Conservation (phyloP, 495 filamentous ascomycete genomes). For the Chlorociboria aeruginascens region DNA sequence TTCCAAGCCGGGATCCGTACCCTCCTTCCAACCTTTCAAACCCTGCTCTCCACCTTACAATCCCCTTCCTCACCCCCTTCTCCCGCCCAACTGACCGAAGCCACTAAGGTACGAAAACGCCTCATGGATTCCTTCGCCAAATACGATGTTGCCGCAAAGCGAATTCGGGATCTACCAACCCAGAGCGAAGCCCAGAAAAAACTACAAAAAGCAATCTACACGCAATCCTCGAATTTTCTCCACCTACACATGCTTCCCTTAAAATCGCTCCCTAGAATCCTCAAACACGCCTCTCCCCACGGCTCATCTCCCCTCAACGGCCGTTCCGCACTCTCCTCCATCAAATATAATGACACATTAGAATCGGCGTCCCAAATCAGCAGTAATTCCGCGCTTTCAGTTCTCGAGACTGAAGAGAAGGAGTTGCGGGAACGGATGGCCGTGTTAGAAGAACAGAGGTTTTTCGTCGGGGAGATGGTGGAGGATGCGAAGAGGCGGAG, state of each 20-base stretch:
- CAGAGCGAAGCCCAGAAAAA: conserved; percentile 60
- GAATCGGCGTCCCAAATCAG: conserved; percentile 47
- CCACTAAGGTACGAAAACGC: conserved; percentile 80
- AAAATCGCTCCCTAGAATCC: conserved; percentile 70
- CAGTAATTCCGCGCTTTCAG: conserved; percentile 52
- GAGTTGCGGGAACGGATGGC: conserved; percentile 72
- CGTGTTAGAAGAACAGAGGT: conserved; percentile 89
- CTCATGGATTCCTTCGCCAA: conserved; percentile 85
- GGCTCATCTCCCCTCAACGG: conserved; percentile 9
- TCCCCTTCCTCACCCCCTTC: conserved; percentile 63
- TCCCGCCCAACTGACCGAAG: conserved; percentile 67
- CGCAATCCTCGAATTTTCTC: conserved; percentile 72
- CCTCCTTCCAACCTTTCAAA: conserved; percentile 80
- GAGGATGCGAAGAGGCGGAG: conserved; percentile 66
- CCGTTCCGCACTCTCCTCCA: conserved; percentile 39
- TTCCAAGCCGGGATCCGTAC: conserved; percentile 82
- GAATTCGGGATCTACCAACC: conserved; percentile 66
- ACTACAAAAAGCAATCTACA: conserved; percentile 76
- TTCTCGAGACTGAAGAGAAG: conserved; percentile 77
- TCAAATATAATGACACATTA: conserved; percentile 43
- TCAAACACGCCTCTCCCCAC: conserved; percentile 46
- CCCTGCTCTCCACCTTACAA: conserved; percentile 47
- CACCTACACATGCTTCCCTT: conserved; percentile 88
- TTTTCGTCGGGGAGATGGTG: conserved; percentile 85
- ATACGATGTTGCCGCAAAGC: conserved; percentile 73